phyloP scores from a whole-genome alignment of 176 grass and related monocot genomes.

The Dactylis glomerata region DNA sequence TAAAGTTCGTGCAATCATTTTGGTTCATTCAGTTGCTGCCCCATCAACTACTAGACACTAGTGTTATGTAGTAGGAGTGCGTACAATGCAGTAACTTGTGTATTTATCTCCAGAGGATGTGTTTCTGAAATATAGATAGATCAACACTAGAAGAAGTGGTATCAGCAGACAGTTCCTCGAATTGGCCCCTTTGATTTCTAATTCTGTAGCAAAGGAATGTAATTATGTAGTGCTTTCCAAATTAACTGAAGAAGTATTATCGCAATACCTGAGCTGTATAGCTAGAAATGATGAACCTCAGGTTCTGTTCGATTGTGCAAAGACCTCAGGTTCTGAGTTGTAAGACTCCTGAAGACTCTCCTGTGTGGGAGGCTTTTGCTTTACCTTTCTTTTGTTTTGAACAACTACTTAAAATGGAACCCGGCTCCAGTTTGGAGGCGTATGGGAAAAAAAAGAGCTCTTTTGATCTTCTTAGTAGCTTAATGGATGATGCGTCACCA shows the following conservation, averaged over 20 bases:
- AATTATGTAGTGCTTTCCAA: background rate
- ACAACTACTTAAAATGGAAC: too few relatives aligned
- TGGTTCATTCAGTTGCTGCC: background rate
- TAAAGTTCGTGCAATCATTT: constrained; percentile 11
- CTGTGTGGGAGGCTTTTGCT: too few relatives aligned
- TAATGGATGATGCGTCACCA: background rate
- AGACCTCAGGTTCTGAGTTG: too few relatives aligned
- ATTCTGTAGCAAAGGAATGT: background rate
- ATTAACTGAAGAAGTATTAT: background rate
- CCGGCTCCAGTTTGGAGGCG: too few relatives aligned
- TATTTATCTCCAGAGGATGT: background rate
- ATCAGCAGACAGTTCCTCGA: background rate
- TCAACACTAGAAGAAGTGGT: background rate
- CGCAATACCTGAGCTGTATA: background rate
- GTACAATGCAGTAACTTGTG: background rate
- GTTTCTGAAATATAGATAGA: background rate
- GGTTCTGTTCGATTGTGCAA: constrained; percentile 17
- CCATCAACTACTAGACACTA: background rate
- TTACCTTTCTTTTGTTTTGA: too few relatives aligned
- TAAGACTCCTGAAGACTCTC: too few relatives aligned
- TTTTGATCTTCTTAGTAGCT: background rate
- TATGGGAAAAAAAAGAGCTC: too few relatives aligned
- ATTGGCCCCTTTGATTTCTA: background rate
- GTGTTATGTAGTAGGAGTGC: background rate
- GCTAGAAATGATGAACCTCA: background rate